Evolutionary conservation across 139 green algal genomes (phyloP).

Genomic region (Chlorella sorokiniana): DNA sequence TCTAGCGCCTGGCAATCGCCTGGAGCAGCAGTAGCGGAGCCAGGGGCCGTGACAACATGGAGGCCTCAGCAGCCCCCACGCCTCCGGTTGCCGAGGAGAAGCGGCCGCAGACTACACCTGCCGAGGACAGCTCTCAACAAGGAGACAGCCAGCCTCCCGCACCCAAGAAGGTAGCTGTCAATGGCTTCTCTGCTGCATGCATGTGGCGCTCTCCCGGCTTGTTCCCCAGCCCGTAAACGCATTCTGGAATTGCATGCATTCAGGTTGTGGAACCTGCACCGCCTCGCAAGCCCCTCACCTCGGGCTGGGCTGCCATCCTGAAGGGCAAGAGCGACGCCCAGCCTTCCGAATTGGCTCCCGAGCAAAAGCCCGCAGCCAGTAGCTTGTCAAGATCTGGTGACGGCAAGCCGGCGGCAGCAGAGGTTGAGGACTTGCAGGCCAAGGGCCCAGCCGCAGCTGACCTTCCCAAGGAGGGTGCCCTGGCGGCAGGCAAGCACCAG

Average conservation of each 20-base stretch:
- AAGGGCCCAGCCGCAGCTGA: not conserved
- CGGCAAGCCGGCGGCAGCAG: not conserved
- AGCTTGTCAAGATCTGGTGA: not conserved
- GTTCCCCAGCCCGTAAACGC: not conserved
- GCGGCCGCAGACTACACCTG: not conserved
- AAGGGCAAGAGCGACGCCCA: conserved; percentile 21
- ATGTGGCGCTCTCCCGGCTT: conserved; percentile 1
- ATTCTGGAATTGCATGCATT: not conserved
- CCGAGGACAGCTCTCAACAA: not conserved
- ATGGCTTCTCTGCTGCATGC: not conserved
- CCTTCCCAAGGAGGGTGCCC: not conserved
- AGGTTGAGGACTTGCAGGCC: not conserved
- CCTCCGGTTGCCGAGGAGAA: not conserved
- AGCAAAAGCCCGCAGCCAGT: not conserved
- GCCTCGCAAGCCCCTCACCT: conserved; percentile 21
- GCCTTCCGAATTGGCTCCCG: not conserved
- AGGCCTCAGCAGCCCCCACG: not conserved
- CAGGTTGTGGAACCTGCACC: conserved; percentile 8
- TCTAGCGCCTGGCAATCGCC: not conserved
- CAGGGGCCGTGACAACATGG: not conserved
- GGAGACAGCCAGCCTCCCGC: conserved; percentile 1
- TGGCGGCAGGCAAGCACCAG: not conserved
- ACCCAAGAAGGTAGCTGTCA: conserved; percentile 2
- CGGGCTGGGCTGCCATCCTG: conserved; percentile 35
- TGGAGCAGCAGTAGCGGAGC: not conserved